These are phyloP conservation scores for Fusarium sp. DNA, from an alignment of 2,329 filamentous ascomycete species.

Conservation along the genomic window DNA sequence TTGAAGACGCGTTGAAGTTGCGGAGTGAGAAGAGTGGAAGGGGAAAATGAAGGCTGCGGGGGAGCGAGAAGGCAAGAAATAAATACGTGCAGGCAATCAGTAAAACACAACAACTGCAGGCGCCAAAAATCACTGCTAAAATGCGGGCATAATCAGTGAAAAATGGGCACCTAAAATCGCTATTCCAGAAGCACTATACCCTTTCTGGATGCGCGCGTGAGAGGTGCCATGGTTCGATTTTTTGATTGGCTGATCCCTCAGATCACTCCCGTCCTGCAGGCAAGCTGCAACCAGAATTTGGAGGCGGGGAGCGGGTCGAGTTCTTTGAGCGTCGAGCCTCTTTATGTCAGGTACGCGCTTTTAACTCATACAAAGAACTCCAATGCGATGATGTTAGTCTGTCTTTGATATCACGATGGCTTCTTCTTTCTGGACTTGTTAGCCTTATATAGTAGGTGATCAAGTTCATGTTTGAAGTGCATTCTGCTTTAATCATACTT, in stretches of 20 bases:
- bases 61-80: conserved; percentile 45
- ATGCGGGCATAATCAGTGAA: conserved; percentile 43
- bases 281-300: conserved; percentile 2
- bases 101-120: conserved; percentile 34
- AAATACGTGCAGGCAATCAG: conserved; percentile 55
- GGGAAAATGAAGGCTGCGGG: conserved; percentile 42
- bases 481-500: too few relatives aligned
- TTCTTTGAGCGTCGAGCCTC: background rate
- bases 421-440: background rate
- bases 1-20: conserved; percentile 41
- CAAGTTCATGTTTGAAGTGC: too few relatives aligned
- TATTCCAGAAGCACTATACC: conserved; percentile 13
- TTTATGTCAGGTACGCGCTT: background rate
- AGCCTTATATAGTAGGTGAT: too few relatives aligned
- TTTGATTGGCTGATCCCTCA: conserved; percentile 30
- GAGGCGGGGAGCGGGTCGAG: conserved; percentile 12
- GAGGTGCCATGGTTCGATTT: conserved; percentile 29
- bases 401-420: background rate
- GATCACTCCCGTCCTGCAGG: conserved; percentile 26
- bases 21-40: conserved; percentile 39
- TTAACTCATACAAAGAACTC: background rate
- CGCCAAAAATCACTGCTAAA: conserved; percentile 30
- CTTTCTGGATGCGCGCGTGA: conserved; percentile 25
- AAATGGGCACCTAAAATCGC: conserved; percentile 27
- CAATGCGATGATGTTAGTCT: background rate